A percentile compares a stretch with the other conserved stretches of the same genome.
These are phyloP conservation scores for Coniochaeta ligniaria DNA, from an alignment of 2,329 filamentous ascomycete species.

Conservation along the genomic window DNA sequence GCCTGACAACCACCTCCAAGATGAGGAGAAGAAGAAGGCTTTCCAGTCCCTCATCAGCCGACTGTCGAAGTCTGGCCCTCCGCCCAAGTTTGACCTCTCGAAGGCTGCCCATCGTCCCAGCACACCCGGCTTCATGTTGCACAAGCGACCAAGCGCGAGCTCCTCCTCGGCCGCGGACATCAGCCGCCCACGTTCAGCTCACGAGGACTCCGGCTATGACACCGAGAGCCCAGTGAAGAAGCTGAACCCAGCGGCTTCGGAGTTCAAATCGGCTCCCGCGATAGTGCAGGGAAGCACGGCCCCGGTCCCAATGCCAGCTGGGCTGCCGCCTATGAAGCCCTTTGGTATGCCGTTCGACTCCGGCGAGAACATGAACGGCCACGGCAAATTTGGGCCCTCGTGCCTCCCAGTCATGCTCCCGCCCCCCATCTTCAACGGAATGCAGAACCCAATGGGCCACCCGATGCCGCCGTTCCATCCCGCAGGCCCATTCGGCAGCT, in stretches of 20 bases:
- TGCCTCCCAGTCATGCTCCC: background rate
- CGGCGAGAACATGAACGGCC: background rate
- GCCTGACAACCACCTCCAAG: background rate
- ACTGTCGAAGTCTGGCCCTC: background rate
- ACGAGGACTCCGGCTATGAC: conserved; percentile 1
- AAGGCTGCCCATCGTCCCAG: background rate
- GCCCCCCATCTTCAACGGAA: background rate
- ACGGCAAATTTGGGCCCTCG: background rate
- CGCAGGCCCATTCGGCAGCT: background rate
- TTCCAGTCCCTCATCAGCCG: background rate
- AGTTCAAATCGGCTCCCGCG: conserved; percentile 11
- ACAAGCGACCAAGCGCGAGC: background rate
- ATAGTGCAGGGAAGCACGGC: background rate
- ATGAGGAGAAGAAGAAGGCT: background rate
- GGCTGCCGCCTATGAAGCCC: background rate
- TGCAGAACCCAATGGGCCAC: background rate
- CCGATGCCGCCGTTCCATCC: background rate
- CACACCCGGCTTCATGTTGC: background rate
- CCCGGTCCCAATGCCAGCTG: background rate
- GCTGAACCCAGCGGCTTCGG: conserved; percentile 16
- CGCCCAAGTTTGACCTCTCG: background rate
- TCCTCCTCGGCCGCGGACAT: background rate
- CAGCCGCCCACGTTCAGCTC: background rate
- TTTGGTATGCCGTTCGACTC: background rate
- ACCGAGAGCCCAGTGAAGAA: conserved; percentile 6